Evolutionary conservation across 306 rosid genomes (phyloP), one percentile per base, ranked within the genome.

Genomic region (Castanea mollissima): DNA sequence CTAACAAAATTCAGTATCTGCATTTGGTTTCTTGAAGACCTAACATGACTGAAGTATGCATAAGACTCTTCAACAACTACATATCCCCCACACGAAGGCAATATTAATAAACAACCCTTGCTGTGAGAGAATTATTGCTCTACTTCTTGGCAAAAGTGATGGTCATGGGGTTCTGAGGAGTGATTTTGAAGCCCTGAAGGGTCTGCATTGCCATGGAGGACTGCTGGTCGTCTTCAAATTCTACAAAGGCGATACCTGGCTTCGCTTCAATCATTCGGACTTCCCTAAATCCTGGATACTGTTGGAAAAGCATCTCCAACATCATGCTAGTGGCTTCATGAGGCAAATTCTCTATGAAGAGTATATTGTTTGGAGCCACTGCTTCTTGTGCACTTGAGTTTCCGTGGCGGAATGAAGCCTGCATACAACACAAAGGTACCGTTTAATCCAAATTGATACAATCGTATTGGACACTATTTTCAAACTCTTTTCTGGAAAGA

Each of bases 221-320:
- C 83, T 96, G 98, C 76, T 88, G 86, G 4, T 96, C 99, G 8
- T 96, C 97, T 82, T 96, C 99, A 57, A 87, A 93, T 69, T 96
- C 98, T 21, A 96, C 96, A 79, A 96, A 96, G 11, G 98, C 99
- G 6, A 96, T 96, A 70, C 99, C 99, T 20, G 99, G 99, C 92
- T 96, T 95, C 32, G 98, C 97, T 69, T 96, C 98, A 19, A 96
- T 96, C 89, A 93, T 83, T 49, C 98, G 94, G 81, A 96, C 99
- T 83, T 96, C 99, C 85, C 89, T 96, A 79, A 96, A 96, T 78
- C 99, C 99, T 0, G 99, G 97, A 85, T 89, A 96, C 74, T 96
- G 99, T 80, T 84, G 91, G 83, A 96, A 96, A 77, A 96, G 98
- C 87, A 93, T 69, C 85, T 96, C 98, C 79, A 96, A 88, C 99